Evolutionary conservation across 495 filamentous ascomycete genomes (phyloP).

Genomic region (Haplographium delicatum): DNA sequence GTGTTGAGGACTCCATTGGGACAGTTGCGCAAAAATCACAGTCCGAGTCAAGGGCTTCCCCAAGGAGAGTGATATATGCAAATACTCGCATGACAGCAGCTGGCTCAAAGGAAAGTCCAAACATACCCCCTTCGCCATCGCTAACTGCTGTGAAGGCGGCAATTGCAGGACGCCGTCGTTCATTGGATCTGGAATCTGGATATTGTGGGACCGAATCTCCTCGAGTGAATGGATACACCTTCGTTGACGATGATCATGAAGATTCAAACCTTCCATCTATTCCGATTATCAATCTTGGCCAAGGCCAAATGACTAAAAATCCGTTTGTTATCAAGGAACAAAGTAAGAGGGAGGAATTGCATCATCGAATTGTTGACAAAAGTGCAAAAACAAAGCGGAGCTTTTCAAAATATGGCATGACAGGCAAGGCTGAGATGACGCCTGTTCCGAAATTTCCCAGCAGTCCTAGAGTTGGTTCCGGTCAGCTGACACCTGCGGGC

Average conservation of each 20-base stretch:
- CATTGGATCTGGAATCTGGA: conserved; percentile 59
- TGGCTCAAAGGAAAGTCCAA: conserved; percentile 14
- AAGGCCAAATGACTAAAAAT: conserved; percentile 59
- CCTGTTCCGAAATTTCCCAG: conserved; percentile 70
- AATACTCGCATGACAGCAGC: conserved; percentile 69
- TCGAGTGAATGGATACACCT: conserved; percentile 85
- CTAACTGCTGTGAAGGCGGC: conserved; percentile 82
- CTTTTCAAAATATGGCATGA: conserved; percentile 40
- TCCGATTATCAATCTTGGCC: conserved; percentile 43
- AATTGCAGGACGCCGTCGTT: conserved; percentile 68
- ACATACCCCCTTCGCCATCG: conserved; percentile 67
- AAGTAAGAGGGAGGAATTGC: conserved; percentile 74
- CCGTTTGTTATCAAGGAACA: conserved; percentile 78
- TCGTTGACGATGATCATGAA: conserved; percentile 77
- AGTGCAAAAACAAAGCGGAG: conserved; percentile 66
- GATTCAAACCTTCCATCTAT: conserved; percentile 21
- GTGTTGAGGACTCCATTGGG: conserved; percentile 60
- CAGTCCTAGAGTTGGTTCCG: conserved; percentile 59
- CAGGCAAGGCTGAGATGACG: conserved; percentile 51
- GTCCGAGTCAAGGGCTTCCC: conserved; percentile 63
- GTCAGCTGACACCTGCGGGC: conserved; percentile 71
- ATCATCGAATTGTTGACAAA: conserved; percentile 86
- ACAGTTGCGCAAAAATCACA: conserved; percentile 65
- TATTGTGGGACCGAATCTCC: conserved; percentile 72
- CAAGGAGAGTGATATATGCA: conserved; percentile 71